Evolutionary conservation across 2,329 filamentous ascomycete species (phyloP), one percentile per base, ranked within the genome.

Genomic region (Cercospora berteroae): DNA sequence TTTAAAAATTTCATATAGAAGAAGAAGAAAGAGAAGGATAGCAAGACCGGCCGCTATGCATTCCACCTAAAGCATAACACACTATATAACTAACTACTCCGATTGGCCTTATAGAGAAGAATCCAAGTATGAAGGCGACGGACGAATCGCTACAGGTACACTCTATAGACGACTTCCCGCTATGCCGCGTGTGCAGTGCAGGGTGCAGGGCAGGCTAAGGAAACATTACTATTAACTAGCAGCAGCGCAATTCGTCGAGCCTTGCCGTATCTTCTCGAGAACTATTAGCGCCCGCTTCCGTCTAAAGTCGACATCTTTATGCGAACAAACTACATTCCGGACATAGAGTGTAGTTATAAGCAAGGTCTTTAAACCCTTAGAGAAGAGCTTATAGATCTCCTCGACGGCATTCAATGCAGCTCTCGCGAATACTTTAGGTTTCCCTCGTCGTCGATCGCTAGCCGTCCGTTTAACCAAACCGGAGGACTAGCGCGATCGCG

Each of bases 111-210:
- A 72, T 13, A 55, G 72, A 5, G 72, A 77, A 13, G 81, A 84
- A 74, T 74, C 80, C 74, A 81, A 81, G 69, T 83, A 82, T 78
- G 82, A 84, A 69, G 82, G 82, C 0, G 79, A 82, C 50, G 81
- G 81, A 33, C 79, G 82, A 12, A 80, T 81, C 16, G 78, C 81
- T 50, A 83, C 80, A 1, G 80, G 81, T 25, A 74, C 74, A 5
- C 77, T 79, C 61, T 77, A 81, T 52, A 76, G 81, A 8, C 79
- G 82, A 18, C 83, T 79, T 70, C 73, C 79, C 5, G 78, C 79
- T 18, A 70, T 80, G 10, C 81, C 82, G 31, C 80, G 82, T 5
- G 78, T 82, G 56, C 71, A 75, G 5, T n/a, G n/a, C n/a, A n/a
- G n/a, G n/a, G n/a, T n/a, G n/a, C n/a, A n/a, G n/a, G n/a, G n/a